phyloP scores from a whole-genome alignment of 345 rosid species.

The Eucalyptus cladocalyx region DNA sequence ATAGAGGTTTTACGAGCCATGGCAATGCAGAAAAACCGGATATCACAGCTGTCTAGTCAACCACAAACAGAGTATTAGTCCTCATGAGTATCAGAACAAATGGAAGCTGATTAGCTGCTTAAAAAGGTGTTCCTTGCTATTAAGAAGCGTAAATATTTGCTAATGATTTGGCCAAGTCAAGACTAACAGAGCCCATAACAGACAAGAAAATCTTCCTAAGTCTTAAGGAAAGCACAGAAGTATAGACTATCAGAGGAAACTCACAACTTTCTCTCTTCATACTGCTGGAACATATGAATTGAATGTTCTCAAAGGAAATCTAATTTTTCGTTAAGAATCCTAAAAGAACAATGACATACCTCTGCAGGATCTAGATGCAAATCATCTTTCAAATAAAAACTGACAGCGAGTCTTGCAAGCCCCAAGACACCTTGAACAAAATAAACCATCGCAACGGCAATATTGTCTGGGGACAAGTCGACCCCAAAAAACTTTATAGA shows the following conservation, averaged over 20 bases:
- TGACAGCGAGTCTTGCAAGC: conserved; percentile 87
- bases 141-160: neutral
- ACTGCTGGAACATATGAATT: neutral
- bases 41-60: conserved; percentile 96
- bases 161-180: neutral
- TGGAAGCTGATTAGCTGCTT: neutral
- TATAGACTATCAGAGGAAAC: neutral
- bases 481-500: conserved; percentile 49
- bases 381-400: conserved; percentile 88
- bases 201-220: neutral
- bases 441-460: conserved; percentile 95
- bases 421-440: conserved; percentile 99
- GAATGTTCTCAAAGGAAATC: neutral
- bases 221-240: neutral
- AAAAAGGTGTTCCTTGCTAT: neutral
- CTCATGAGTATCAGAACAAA: neutral
- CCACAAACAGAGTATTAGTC: conserved; percentile 34
- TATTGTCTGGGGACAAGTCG: conserved; percentile 81
- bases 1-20: conserved; percentile 93
- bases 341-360: conserved; percentile 18
- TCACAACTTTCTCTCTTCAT: neutral
- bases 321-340: neutral
- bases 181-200: neutral
- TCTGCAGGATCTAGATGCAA: conserved; percentile 98
- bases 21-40: conserved; percentile 89